These are phyloP conservation scores for Melampsora occidentalis DNA, from an alignment of 1,284 basidiomycete genomes.

Conservation along the genomic window DNA sequence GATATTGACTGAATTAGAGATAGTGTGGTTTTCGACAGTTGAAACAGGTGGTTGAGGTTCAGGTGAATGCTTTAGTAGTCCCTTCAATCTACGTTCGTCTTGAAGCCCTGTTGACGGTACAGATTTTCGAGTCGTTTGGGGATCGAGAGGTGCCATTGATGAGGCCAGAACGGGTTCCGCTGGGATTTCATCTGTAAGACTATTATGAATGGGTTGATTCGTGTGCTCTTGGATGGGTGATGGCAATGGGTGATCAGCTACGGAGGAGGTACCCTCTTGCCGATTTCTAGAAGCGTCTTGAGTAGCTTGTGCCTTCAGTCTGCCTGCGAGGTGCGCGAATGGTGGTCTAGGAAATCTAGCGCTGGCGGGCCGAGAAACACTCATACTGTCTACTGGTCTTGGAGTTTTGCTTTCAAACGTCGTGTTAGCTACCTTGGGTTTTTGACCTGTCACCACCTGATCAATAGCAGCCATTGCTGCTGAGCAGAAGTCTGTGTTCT, in stretches of 20 bases:
- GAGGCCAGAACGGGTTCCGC: neutral
- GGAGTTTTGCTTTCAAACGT: neutral
- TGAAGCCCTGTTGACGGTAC: neutral
- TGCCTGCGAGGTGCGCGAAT: neutral
- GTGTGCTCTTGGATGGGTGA: neutral
- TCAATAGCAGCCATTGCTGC: neutral
- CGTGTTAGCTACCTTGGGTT: neutral
- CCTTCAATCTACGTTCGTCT: constrained; percentile 9
- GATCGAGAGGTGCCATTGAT: neutral
- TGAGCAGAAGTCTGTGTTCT: too few species aligned
- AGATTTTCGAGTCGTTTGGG: neutral
- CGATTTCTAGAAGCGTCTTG: neutral
- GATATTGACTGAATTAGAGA: neutral
- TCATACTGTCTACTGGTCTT: neutral
- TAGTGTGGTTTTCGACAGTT: neutral
- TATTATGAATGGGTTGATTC: neutral
- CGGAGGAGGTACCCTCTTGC: neutral
- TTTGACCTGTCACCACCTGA: neutral
- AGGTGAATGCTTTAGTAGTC: neutral
- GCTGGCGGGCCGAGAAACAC: neutral
- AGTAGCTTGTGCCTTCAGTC: neutral
- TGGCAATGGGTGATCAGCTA: neutral
- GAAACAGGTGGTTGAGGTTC: neutral
- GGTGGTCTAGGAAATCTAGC: neutral
- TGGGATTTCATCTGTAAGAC: neutral